Conservation (phyloP, 2,329 filamentous ascomycete species). For the Aquanectria penicillioides region DNA sequence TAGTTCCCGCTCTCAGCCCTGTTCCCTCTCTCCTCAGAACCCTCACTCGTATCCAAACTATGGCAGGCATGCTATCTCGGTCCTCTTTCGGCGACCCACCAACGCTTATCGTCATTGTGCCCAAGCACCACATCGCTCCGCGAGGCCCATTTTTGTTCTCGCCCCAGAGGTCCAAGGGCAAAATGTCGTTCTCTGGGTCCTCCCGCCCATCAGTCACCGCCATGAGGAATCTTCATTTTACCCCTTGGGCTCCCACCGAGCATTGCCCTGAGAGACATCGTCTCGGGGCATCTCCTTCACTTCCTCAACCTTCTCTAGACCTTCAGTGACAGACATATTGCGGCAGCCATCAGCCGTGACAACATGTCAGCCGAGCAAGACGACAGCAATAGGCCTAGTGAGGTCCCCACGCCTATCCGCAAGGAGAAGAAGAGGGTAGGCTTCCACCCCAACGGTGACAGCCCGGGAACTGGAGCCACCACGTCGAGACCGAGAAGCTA, state of each 20-base stretch:
- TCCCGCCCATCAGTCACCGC: slow-evolving; percentile 23
- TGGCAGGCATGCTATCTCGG: slow-evolving; percentile 38
- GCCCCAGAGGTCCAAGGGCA: slow-evolving; percentile 30
- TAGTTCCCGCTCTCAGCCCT: neutral
- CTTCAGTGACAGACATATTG: neutral
- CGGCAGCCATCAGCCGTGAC: slow-evolving; percentile 8
- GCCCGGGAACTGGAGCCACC: slow-evolving; percentile 23
- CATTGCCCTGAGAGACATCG: slow-evolving; percentile 29
- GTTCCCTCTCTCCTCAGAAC: neutral
- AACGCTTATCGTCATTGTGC: slow-evolving; percentile 37
- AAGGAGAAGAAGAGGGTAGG: slow-evolving; percentile 55
- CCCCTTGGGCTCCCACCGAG: slow-evolving; percentile 25
- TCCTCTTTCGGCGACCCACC: slow-evolving; percentile 45
- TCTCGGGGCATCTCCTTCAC: slow-evolving; percentile 27
- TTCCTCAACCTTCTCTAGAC: slow-evolving; percentile 8
- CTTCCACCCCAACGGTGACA: slow-evolving; percentile 47
- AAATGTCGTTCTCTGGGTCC: slow-evolving; percentile 34
- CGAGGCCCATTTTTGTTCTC: slow-evolving; percentile 43
- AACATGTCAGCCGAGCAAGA: slow-evolving; percentile 39
- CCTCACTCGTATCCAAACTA: slow-evolving; percentile 6
- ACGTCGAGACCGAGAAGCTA: slow-evolving; percentile 7
- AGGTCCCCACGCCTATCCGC: slow-evolving; percentile 44
- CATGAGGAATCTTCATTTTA: slow-evolving; percentile 33
- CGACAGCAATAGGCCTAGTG: slow-evolving; percentile 42
- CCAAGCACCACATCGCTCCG: slow-evolving; percentile 26